phyloP scores from a whole-genome alignment of 306 rosid genomes.

The Vicia sativa region DNA sequence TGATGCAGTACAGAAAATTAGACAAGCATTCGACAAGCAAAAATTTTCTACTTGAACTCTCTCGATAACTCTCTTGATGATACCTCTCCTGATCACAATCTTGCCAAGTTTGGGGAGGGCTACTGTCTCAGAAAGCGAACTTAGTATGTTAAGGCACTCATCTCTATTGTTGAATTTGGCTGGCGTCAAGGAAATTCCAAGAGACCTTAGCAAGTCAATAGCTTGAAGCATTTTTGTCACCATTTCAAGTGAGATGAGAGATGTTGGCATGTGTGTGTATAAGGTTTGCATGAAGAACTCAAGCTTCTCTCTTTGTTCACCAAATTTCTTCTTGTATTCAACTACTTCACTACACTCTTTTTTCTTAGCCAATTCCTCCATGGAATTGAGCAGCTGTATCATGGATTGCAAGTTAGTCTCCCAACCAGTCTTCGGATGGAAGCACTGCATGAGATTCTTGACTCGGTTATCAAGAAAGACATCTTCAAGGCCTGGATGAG shows the following conservation, averaged over 20 bases:
- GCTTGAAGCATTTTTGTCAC: conserved; percentile 32
- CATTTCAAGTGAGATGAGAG: conserved; percentile 30
- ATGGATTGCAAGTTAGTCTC: not conserved
- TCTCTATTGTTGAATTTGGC: conserved; percentile 19
- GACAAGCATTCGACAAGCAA: conserved; percentile 41
- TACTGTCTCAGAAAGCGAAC: not conserved
- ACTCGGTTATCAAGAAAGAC: conserved; percentile 43
- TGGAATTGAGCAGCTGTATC: conserved; percentile 12
- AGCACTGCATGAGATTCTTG: not conserved
- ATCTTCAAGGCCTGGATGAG: conserved; percentile 18
- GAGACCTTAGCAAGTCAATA: conserved; percentile 24
- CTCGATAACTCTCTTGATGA: not conserved
- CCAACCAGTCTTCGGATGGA: not conserved
- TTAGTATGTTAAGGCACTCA: conserved; percentile 22
- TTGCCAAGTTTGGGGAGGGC: not conserved
- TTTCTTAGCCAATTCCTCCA: conserved; percentile 35
- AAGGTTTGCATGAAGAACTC: conserved; percentile 21
- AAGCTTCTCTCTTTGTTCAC: conserved; percentile 24
- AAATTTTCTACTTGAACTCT: not conserved
- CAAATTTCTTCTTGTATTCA: not conserved
- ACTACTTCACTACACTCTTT: not conserved
- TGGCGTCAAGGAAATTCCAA: conserved; percentile 3
- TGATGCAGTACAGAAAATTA: conserved; percentile 48
- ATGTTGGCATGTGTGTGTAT: conserved; percentile 56
- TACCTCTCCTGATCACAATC: too few relatives aligned